A percentile compares a stretch with the other conserved stretches of the same genome.
phyloP scores from a whole-genome alignment of 805 yeast genomes.

The Spathaspora sp. region DNA sequence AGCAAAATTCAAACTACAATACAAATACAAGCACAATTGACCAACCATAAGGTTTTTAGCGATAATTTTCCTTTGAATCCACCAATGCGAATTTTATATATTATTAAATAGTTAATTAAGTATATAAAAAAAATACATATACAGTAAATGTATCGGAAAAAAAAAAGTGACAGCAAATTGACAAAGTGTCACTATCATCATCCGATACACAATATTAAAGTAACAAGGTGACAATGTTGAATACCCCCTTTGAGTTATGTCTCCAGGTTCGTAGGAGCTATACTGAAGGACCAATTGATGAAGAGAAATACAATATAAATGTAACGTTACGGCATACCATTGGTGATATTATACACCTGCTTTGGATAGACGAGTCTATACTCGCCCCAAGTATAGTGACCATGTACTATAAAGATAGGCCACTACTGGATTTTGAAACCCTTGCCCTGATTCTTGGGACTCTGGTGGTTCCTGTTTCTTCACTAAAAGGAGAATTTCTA shows the following conservation, averaged over 20 bases:
- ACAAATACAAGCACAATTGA: too few species aligned
- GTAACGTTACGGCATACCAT: slow-evolving; percentile 19
- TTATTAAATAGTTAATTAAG: too few species aligned
- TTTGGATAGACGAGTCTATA: slow-evolving; percentile 22
- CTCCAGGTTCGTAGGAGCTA: slow-evolving; percentile 2
- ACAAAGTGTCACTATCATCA: neutral
- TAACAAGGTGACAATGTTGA: neutral
- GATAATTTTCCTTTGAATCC: too few species aligned
- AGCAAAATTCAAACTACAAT: too few species aligned
- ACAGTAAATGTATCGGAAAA: too few species aligned
- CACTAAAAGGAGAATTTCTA: neutral
- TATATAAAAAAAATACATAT: too few species aligned
- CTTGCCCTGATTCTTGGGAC: slow-evolving; percentile 10
- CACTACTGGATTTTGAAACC: slow-evolving; percentile 9
- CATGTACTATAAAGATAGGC: slow-evolving; percentile 10
- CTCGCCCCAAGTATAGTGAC: slow-evolving; percentile 24
- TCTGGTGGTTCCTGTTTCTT: slow-evolving; percentile 2
- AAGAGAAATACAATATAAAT: slow-evolving; percentile 10
- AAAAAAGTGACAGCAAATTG: neutral
- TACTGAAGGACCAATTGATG: neutral
- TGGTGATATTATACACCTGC: slow-evolving; percentile 19
- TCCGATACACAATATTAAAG: neutral
- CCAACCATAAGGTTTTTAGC: too few species aligned
- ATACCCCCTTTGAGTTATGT: slow-evolving; percentile 4
- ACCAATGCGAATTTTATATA: too few species aligned